These are phyloP conservation scores for Groenewaldozyma sp. DNA, from an alignment of 1,139 yeast species.

Conservation along the genomic window DNA sequence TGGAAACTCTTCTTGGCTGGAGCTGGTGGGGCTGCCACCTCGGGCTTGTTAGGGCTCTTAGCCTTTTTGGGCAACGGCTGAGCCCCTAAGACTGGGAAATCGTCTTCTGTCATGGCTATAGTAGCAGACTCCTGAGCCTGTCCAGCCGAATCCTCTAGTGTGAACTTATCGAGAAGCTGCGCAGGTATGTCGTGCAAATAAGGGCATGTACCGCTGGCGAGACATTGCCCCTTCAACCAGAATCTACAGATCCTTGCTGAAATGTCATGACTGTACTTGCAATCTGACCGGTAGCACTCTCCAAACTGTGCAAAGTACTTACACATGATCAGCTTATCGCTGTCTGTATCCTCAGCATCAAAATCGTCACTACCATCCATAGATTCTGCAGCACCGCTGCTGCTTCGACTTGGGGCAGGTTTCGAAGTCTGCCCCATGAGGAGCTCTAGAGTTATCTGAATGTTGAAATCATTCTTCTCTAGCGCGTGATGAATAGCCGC, in stretches of 20 bases:
- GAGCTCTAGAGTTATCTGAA: conserved; percentile 22
- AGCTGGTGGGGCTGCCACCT: background rate
- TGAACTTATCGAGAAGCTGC: conserved; percentile 15
- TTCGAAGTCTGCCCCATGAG: conserved; percentile 12
- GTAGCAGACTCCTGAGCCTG: conserved; percentile 9
- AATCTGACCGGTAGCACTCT: conserved; percentile 35
- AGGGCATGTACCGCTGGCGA: conserved; percentile 33
- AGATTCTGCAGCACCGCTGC: background rate
- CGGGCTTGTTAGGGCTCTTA: background rate
- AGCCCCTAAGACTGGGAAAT: conserved; percentile 23
- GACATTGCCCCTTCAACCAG: conserved; percentile 36
- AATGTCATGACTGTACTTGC: conserved; percentile 37
- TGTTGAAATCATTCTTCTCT: conserved; percentile 27
- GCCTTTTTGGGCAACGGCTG: conserved; percentile 8
- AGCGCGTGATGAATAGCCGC: conserved; percentile 26
- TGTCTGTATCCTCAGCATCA: conserved; percentile 10
- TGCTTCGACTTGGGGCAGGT: background rate
- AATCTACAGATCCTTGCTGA: conserved; percentile 34
- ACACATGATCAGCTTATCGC: conserved; percentile 27
- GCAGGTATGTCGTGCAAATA: conserved; percentile 33
- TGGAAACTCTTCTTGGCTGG: conserved; percentile 2
- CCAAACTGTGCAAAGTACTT: conserved; percentile 33
- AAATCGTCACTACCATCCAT: background rate
- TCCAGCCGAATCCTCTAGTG: conserved; percentile 2
- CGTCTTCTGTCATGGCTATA: conserved; percentile 17